A percentile compares a stretch with the other conserved stretches of the same genome.
Evolutionary conservation across 108 stramenopile species (phyloP).

Genomic region (Discostella pseudostelligera): DNA sequence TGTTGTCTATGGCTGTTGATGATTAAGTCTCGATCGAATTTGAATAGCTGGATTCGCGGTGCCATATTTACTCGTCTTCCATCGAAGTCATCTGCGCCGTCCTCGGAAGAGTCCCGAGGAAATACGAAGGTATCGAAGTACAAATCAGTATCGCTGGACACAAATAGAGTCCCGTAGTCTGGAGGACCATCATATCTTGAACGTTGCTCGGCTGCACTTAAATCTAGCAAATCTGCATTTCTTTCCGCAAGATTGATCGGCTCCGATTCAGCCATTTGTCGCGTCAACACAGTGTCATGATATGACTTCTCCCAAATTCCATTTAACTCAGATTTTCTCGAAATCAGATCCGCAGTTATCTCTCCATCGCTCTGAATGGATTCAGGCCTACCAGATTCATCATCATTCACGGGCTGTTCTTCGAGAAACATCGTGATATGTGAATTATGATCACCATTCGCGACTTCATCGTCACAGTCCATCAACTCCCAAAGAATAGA

Average conservation of each 20-base stretch:
- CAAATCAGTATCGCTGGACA: slow-evolving; percentile 61
- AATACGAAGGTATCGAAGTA: slow-evolving; percentile 78
- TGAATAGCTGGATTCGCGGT: slow-evolving; percentile 43
- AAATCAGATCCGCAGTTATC: not conserved
- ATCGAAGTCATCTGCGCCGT: slow-evolving; percentile 9
- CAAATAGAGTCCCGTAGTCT: slow-evolving; percentile 43
- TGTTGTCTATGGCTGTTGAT: slow-evolving; percentile 19
- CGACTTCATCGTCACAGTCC: not conserved
- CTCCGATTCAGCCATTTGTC: slow-evolving; percentile 1
- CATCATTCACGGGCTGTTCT: not conserved
- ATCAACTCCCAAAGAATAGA: slow-evolving; percentile 1
- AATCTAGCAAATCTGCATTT: slow-evolving; percentile 20
- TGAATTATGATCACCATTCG: not conserved
- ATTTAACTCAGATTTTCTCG: slow-evolving; percentile 26
- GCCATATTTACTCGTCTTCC: not conserved
- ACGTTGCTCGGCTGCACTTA: slow-evolving; percentile 55
- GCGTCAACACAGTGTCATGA: slow-evolving; percentile 18
- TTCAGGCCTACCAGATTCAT: not conserved
- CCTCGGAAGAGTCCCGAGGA: slow-evolving; percentile 21
- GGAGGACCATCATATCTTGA: slow-evolving; percentile 62
- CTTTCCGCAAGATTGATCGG: not conserved
- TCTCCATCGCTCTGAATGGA: slow-evolving; percentile 4
- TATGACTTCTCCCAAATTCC: slow-evolving; percentile 45
- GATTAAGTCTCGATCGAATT: slow-evolving; percentile 33
- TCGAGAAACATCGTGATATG: not conserved